Evolutionary conservation across 331 rosid species (phyloP), one percentile per base, ranked within the genome.

Genomic region (Pyrus hybrid): DNA sequence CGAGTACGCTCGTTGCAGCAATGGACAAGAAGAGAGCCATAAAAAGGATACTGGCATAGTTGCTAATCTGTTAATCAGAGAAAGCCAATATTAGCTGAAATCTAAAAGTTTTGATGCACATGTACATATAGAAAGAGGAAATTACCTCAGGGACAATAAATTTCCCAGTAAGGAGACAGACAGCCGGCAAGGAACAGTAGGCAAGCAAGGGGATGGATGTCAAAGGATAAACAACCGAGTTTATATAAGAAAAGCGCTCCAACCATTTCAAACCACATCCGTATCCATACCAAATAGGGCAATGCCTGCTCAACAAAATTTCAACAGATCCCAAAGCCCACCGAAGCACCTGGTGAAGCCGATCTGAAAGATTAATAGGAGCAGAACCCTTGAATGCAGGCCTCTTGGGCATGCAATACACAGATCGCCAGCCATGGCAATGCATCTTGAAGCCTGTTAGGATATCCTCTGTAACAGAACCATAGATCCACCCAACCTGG

Each of bases 401-500:
- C 73, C 93, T 85, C 74, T 82, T 72, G 33, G 97, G 97, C 30
- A 86, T 85, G 69, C 96, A 91, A 81, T 89, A 91, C 76, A 93
- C 92, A 13, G 98, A 93, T 85, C 92, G 85, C 98, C 98, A 93
- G 49, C 98, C 98, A 83, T 93, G 98, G 72, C 95, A 93, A 37
- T 93, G 98, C 93, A 93, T 91, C 84, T 93, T 91, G 82, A 93
- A 93, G 11, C 97, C 92, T 11, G 98, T 93, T 74, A 93, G 70
- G 65, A 88, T 91, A 79, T 93, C 93, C 84, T 93, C 98, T 68
- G 93, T 90, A 58, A 87, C 86, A 3, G 98, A 93, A 67, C 98
- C 96, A 76, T 93, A 93, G 14, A 89, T 93, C 98, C 98, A 93
- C 26, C 98, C 98, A 21, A 93, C 93, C 98, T 93, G 77, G 54